phyloP scores from a whole-genome alignment of 2,329 filamentous ascomycete species.

The Trichoderma afroharzianum region DNA sequence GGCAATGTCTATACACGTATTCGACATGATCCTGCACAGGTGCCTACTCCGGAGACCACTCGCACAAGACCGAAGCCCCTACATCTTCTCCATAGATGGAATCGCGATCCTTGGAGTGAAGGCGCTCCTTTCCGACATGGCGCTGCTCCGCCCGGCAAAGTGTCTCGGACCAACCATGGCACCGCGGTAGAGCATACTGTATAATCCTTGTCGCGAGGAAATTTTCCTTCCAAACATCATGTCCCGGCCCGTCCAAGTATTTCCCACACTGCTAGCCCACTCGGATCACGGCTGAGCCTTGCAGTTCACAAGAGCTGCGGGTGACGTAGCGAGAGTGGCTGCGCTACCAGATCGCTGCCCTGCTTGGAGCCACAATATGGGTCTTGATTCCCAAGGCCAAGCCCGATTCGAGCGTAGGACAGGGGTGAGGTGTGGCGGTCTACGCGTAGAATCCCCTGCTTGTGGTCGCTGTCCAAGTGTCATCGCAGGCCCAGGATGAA shows the following conservation, averaged over 20 bases:
- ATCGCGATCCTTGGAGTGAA: background rate
- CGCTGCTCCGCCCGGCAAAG: background rate
- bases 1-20: background rate
- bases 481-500: background rate
- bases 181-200: background rate
- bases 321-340: conserved; percentile 20
- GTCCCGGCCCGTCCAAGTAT: background rate
- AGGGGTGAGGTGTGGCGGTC: background rate
- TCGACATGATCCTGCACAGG: background rate
- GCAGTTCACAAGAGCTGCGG: conserved; percentile 3
- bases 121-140: background rate
- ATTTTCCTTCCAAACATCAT: background rate
- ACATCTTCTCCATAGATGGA: background rate
- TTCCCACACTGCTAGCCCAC: background rate
- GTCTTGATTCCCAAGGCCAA: background rate
- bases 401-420: background rate
- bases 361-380: conserved; percentile 13
- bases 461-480: background rate
- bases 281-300: conserved; percentile 16
- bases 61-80: background rate
- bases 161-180: conserved; percentile 11
- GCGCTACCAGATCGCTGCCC: conserved; percentile 5
- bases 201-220: background rate
- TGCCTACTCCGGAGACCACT: background rate
- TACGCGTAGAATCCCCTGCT: background rate